A percentile compares a stretch with the other conserved stretches of the same genome.
Evolutionary conservation across 345 rosid species (phyloP).

Genomic region (Clausena lansium): DNA sequence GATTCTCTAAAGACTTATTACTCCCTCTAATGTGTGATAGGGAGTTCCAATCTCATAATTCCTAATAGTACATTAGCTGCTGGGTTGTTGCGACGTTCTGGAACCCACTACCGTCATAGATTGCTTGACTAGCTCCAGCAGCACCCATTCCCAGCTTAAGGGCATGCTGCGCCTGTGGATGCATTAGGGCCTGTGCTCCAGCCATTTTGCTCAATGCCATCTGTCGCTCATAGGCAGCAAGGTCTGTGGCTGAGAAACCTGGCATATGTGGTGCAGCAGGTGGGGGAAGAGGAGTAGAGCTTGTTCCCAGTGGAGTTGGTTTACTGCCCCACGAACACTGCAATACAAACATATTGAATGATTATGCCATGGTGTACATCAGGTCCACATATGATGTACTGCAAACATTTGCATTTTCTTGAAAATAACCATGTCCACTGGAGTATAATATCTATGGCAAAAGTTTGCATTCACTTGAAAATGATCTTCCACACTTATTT

Average conservation of each 20-base stretch:
- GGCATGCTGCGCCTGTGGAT: slow-evolving; percentile 73
- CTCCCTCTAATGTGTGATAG: not conserved
- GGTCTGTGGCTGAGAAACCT: slow-evolving; percentile 51
- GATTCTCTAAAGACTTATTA: slow-evolving; percentile 15
- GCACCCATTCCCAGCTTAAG: slow-evolving; percentile 79
- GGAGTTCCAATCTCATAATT: slow-evolving; percentile 15
- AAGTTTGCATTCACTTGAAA: too few relatives aligned
- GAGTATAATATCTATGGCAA: too few relatives aligned
- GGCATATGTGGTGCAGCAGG: slow-evolving; percentile 57
- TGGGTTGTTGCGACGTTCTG: slow-evolving; percentile 71
- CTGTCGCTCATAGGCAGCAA: slow-evolving; percentile 68
- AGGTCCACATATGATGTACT: not conserved
- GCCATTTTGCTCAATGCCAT: slow-evolving; percentile 66
- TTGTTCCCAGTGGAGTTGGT: slow-evolving; percentile 83
- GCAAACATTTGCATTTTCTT: not conserved
- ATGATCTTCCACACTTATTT: too few relatives aligned
- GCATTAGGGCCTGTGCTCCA: slow-evolving; percentile 65
- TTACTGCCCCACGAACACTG: slow-evolving; percentile 98
- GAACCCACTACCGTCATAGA: slow-evolving; percentile 70
- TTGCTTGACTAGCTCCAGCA: slow-evolving; percentile 67
- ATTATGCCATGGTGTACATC: not conserved
- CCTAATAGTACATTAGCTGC: slow-evolving; percentile 88
- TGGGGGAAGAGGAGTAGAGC: slow-evolving; percentile 81
- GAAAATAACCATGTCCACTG: not conserved
- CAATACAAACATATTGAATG: slow-evolving; percentile 6